These are phyloP conservation scores for Fagus sylvatica DNA, from an alignment of 306 rosid species.

Conservation along the genomic window DNA sequence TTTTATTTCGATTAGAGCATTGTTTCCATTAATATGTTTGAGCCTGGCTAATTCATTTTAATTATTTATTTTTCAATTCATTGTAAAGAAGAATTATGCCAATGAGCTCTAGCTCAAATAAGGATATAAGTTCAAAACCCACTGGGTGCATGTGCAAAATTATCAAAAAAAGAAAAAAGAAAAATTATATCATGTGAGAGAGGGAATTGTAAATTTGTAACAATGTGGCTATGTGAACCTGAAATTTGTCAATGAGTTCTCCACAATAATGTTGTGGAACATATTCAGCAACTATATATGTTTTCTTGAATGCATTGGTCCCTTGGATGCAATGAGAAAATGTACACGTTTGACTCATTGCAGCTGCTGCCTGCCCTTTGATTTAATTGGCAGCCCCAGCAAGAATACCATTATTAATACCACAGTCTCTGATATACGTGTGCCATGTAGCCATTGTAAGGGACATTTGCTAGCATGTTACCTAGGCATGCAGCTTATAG, in stretches of 20 bases:
- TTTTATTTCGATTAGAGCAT: neutral
- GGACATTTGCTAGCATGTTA: neutral
- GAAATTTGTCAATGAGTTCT: neutral
- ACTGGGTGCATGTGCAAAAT: too few species aligned
- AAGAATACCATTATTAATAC: neutral
- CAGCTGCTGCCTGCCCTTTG: neutral
- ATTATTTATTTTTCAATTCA: neutral
- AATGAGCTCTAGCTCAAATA: too few species aligned
- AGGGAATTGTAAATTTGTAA: neutral
- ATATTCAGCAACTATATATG: slow-evolving; percentile 5
- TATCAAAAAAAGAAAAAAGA: neutral
- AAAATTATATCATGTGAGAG: neutral
- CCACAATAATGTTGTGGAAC: neutral
- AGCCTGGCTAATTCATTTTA: neutral
- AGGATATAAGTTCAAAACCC: too few species aligned
- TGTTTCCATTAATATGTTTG: neutral
- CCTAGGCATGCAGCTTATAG: slow-evolving; percentile 11
- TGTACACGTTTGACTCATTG: neutral
- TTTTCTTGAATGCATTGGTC: neutral
- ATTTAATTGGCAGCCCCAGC: neutral
- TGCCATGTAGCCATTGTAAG: neutral
- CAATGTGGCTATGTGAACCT: neutral
- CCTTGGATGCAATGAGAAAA: neutral
- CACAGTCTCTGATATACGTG: slow-evolving; percentile 7
- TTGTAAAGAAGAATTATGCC: neutral